Conservation (phyloP, 2,329 filamentous ascomycete genomes). For the Macrophomina phaseolina region DNA sequence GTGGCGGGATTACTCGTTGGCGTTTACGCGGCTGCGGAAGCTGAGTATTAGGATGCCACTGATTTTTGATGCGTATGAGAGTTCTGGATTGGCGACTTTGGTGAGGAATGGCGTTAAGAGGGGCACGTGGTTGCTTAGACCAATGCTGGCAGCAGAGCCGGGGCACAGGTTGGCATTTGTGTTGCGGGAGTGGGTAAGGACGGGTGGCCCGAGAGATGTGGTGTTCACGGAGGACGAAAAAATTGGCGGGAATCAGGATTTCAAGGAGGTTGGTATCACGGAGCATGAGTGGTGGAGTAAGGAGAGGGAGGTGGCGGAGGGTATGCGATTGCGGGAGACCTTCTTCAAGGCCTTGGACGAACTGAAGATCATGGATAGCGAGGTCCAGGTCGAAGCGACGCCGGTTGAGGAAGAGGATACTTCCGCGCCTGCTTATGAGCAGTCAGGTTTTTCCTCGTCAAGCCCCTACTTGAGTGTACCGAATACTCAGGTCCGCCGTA, state of each 20-base stretch:
- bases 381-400: not conserved
- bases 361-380: not conserved
- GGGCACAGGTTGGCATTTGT: conserved; percentile 1
- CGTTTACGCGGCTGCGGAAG: conserved; percentile 9
- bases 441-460: too few relatives aligned
- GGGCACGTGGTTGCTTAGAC: conserved; percentile 1
- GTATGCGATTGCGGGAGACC: not conserved
- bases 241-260: not conserved
- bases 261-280: not conserved
- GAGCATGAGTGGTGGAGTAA: not conserved
- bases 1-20: conserved; percentile 9
- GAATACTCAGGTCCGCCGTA: not conserved
- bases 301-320: not conserved
- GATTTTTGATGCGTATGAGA: conserved; percentile 2
- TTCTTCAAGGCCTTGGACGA: not conserved
- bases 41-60: conserved; percentile 18
- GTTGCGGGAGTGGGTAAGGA: conserved; percentile 5
- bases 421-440: too few relatives aligned
- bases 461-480: not conserved
- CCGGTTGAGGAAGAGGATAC: not conserved
- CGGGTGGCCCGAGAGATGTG: not conserved
- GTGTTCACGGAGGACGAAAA: not conserved
- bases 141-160: not conserved
- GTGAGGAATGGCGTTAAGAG: not conserved
- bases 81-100: conserved; percentile 11